These are phyloP conservation scores for Xerocomellus intermedius DNA, from an alignment of 768 basidiomycete species.

Conservation along the genomic window DNA sequence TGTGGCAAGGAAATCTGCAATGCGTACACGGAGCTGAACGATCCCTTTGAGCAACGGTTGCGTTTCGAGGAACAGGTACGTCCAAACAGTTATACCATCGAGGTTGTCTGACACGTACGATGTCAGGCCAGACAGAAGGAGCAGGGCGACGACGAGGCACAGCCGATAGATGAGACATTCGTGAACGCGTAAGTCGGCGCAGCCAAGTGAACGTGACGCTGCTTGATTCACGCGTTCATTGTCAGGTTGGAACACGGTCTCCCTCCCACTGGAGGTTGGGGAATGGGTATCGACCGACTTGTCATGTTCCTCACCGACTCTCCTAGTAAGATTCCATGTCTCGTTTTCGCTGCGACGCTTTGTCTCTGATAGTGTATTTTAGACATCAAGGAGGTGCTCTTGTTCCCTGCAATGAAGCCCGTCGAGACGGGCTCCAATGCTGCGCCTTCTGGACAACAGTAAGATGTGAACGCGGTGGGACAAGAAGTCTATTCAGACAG, in stretches of 20 bases:
- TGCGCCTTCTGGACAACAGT: conserved; percentile 26
- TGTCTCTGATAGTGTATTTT: conserved; percentile 7
- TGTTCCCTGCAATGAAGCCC: conserved; percentile 98
- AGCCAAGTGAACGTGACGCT: background rate
- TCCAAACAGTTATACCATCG: background rate
- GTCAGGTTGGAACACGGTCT: conserved; percentile 91
- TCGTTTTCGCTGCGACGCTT: background rate
- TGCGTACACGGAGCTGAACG: conserved; percentile 99
- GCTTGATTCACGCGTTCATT: background rate
- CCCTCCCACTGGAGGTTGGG: conserved; percentile 97
- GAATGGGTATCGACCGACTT: conserved; percentile 90
- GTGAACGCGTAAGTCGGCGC: conserved; percentile 76
- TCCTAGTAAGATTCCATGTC: conserved; percentile 55
- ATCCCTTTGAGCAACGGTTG: conserved; percentile 93
- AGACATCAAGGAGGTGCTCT: conserved; percentile 96
- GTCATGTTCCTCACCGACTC: conserved; percentile 99
- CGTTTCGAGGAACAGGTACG: conserved; percentile 92
- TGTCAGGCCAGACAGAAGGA: conserved; percentile 84
- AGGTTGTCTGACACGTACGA: background rate
- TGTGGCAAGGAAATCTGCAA: conserved; percentile 99
- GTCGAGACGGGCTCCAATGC: conserved; percentile 46
- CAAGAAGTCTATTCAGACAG: conserved; percentile 22
- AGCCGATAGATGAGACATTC: conserved; percentile 94
- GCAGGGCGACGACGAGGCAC: conserved; percentile 96
- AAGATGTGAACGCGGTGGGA: conserved; percentile 20